Conservation (phyloP, 805 yeast species). For the Ogataea ganodermae region DNA sequence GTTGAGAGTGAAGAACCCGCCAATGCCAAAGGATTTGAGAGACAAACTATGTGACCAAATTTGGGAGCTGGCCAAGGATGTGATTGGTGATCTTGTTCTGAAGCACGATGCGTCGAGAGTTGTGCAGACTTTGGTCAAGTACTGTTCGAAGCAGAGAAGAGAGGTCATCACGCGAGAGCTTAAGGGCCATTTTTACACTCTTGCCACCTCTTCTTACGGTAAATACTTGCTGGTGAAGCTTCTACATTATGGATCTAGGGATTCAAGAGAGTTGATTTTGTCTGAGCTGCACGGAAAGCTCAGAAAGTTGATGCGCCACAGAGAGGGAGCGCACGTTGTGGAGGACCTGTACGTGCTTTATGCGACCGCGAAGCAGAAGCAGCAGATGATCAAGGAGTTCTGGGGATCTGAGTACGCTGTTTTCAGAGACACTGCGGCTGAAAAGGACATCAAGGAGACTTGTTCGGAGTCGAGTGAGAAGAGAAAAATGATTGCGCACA, state of each 20-base stretch:
- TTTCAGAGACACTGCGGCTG: constrained; percentile 73
- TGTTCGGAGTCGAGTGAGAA: constrained; percentile 72
- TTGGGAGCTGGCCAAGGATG: constrained; percentile 79
- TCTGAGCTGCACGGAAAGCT: constrained; percentile 88
- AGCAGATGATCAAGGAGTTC: constrained; percentile 91
- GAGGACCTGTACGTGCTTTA: constrained; percentile 89
- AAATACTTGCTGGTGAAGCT: constrained; percentile 86
- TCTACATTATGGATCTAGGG: constrained; percentile 87
- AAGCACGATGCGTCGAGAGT: constrained; percentile 97
- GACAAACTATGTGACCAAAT: constrained; percentile 78
- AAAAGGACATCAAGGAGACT: constrained; percentile 64
- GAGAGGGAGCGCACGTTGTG: constrained; percentile 97
- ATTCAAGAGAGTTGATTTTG: constrained; percentile 71
- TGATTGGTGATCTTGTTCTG: constrained; percentile 79
- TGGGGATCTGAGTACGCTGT: constrained; percentile 96
- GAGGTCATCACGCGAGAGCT: constrained; percentile 64
- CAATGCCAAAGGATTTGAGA: constrained; percentile 74
- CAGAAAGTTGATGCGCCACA: constrained; percentile 91
- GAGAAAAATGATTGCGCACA: constrained; percentile 70
- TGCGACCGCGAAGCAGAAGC: constrained; percentile 79
- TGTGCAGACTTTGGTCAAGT: constrained; percentile 89
- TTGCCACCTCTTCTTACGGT: constrained; percentile 93
- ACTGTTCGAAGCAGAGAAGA: constrained; percentile 78
- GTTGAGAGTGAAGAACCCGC: constrained; percentile 81
- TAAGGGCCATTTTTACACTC: constrained; percentile 72